Evolutionary conservation across 2,329 filamentous ascomycete genomes (phyloP), one percentile per base, ranked within the genome.

Genomic region (Epichloe gansuensis): DNA sequence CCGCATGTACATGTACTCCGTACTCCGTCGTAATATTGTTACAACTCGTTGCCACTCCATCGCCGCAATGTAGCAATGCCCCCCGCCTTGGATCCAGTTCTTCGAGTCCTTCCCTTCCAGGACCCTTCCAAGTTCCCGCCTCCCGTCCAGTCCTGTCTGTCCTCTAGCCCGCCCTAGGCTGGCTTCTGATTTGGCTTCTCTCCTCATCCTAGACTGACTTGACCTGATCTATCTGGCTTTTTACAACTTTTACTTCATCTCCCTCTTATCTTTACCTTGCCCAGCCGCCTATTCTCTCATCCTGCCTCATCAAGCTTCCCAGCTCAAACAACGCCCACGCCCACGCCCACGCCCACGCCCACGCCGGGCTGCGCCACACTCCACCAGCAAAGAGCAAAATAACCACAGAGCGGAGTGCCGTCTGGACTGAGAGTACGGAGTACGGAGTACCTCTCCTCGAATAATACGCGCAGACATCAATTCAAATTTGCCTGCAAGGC

Each of bases 211-310:
- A 25, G 23, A 31, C 9, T 31, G 31, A 31, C 31, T 31, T 31
- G 31, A 31, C 31, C 31, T 31, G 31, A 31, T 31, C 9, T 31
- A 8, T 11, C 31, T 31, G 27, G 27, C 27, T 9, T 8, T 8
- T 9, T 31, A 31, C 9, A 31, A 31, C 31, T 11, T 11, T 11
- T 31, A 4, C 31, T 31, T 31, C 41, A 27, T 25, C 27, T 25
- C 17, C n/a, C 38, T 13, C 46, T 39, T 9, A 21, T 50, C 42
- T 42, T 42, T 44, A 40, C 44, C 54, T 21, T 47, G 40, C 49
- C 52, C 50, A 52, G 51, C 55, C 52, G 51, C 55, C 41, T 43
- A 36, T 51, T 51, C 38, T 31, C 31, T 49, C 51, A 23, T 23
- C 31, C 21, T 38, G 13, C 49, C 21, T 45, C 49, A 15, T 11